Evolutionary conservation across 2,329 filamentous ascomycete genomes (phyloP).

Genomic region (Hansfordia pulvinata): DNA sequence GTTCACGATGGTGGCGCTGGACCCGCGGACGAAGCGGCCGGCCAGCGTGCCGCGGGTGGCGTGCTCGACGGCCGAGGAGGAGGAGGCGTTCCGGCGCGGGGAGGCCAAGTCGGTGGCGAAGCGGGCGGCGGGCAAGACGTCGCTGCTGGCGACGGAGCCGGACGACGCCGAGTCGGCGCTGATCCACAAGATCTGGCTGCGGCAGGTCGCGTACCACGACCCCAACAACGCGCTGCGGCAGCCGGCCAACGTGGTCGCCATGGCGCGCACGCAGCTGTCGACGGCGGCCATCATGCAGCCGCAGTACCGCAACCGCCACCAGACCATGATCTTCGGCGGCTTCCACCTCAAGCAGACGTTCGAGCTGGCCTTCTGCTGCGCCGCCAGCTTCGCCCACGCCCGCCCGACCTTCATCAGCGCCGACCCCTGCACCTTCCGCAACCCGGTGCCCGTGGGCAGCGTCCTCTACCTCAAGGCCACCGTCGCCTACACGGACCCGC

Average conservation of each 20-base stretch:
- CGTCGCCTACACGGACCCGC: constrained; percentile 57
- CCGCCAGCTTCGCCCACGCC: constrained; percentile 55
- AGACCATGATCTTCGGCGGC: constrained; percentile 70
- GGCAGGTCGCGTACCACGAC: constrained; percentile 47
- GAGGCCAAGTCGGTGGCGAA: constrained; percentile 46
- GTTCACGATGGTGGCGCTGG: constrained; percentile 66
- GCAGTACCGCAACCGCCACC: constrained; percentile 37
- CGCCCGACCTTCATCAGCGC: constrained; percentile 59
- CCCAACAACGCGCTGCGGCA: constrained; percentile 17
- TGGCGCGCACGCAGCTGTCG: constrained; percentile 43
- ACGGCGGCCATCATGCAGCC: constrained; percentile 64
- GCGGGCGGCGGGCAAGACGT: constrained; percentile 46
- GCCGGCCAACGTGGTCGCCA: constrained; percentile 32
- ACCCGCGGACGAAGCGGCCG: constrained; percentile 52
- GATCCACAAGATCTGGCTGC: constrained; percentile 62
- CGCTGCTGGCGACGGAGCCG: constrained; percentile 52
- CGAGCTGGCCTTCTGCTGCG: constrained; percentile 64
- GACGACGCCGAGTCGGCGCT: constrained; percentile 58
- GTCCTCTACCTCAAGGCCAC: constrained; percentile 62
- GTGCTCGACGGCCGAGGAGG: constrained; percentile 49
- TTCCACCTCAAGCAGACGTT: constrained; percentile 64
- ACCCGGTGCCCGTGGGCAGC: constrained; percentile 61
- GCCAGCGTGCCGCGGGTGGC: constrained; percentile 44
- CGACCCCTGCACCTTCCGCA: constrained; percentile 62
- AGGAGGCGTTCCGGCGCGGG: constrained; percentile 46